A percentile compares a stretch with the other conserved stretches of the same genome.
Conservation (phyloP, 495 filamentous ascomycete species). For the Aspergillus nidulans region DNA sequence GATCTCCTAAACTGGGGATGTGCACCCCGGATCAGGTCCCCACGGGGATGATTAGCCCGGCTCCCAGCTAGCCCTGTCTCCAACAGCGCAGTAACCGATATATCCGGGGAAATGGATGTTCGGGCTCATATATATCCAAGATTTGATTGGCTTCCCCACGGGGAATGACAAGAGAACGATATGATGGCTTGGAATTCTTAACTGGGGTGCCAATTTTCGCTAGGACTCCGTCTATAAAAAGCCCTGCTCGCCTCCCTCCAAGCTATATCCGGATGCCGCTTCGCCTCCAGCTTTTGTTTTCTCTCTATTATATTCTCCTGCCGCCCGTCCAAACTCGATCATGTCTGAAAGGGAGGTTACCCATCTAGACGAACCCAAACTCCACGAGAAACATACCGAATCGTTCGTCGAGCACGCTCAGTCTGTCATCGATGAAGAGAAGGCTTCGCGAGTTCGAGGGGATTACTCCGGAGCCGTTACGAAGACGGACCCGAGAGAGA, state of each 20-base stretch:
- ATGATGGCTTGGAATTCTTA: neutral
- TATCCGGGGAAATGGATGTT: neutral
- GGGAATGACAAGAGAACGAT: neutral
- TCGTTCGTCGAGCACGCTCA: too few species aligned
- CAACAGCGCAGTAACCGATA: neutral
- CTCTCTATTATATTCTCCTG: too few species aligned
- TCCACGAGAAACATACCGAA: too few species aligned
- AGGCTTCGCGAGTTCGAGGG: neutral
- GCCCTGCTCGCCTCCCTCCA: too few species aligned
- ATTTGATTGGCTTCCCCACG: neutral
- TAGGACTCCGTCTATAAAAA: too few species aligned
- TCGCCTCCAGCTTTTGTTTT: too few species aligned
- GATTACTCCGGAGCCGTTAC: slow-evolving; percentile 11
- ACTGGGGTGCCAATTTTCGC: too few species aligned
- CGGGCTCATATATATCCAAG: neutral
- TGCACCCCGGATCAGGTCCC: neutral
- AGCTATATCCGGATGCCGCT: too few species aligned
- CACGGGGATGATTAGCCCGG: neutral
- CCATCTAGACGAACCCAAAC: too few species aligned
- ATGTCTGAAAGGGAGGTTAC: too few species aligned
- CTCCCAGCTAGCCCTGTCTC: neutral
- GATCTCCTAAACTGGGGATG: neutral
- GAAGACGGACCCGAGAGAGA: slow-evolving; percentile 11
- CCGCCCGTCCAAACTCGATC: too few species aligned
- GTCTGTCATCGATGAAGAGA: neutral